phyloP scores from a whole-genome alignment of 2,329 filamentous ascomycete species.

The Trichoderma guizhouense region DNA sequence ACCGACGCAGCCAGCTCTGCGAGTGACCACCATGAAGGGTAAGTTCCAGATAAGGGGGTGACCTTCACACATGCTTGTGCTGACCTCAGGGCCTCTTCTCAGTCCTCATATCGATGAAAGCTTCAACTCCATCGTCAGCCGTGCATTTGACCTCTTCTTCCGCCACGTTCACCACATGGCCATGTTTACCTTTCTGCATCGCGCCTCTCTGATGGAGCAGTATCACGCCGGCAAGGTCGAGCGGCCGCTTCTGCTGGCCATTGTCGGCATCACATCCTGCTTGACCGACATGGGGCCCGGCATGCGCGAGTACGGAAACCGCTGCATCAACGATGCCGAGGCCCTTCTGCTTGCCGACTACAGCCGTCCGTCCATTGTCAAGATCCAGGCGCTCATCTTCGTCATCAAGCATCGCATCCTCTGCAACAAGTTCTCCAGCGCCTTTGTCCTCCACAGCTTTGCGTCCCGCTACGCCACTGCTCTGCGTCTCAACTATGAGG shows the following conservation, averaged over 20 bases:
- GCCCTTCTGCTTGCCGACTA: constrained; percentile 50
- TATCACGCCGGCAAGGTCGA: constrained; percentile 57
- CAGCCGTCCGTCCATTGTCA: constrained; percentile 54
- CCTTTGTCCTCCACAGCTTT: constrained; percentile 44
- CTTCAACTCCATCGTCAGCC: constrained; percentile 48
- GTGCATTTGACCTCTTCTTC: constrained; percentile 56
- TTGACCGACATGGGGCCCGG: constrained; percentile 53
- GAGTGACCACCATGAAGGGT: constrained; percentile 37
- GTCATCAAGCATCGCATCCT: constrained; percentile 45
- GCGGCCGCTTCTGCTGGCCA: constrained; percentile 49
- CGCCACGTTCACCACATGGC: constrained; percentile 58
- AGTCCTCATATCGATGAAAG: constrained; percentile 40
- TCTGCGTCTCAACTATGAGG: constrained; percentile 43
- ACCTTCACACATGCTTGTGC: background rate
- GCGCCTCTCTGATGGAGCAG: constrained; percentile 57
- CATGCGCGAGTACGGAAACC: constrained; percentile 50
- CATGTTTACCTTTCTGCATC: constrained; percentile 57
- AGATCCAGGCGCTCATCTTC: constrained; percentile 48
- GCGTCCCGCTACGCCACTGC: constrained; percentile 43
- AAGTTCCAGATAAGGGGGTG: constrained; percentile 21
- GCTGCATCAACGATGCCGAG: constrained; percentile 55
- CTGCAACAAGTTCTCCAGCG: constrained; percentile 42
- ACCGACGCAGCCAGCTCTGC: constrained; percentile 33
- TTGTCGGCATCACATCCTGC: constrained; percentile 55
- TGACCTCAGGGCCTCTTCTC: background rate